Percentiles rank a stretch among this genome's conserved stretches.
Evolutionary conservation across 139 green algal species (phyloP).

Genomic region (Picochlorum sp.): DNA sequence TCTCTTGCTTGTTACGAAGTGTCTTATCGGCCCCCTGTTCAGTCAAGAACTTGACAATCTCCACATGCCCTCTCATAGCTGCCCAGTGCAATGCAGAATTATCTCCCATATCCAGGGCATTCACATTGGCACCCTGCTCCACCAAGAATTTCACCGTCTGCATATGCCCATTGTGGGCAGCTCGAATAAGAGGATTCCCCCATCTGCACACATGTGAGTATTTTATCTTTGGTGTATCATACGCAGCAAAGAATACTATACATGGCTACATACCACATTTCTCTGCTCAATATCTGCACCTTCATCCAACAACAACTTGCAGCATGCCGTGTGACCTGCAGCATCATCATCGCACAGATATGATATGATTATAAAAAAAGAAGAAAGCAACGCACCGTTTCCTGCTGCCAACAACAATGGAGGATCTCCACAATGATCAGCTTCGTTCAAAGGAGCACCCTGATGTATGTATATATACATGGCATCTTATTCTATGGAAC

Average conservation of each 20-base stretch:
- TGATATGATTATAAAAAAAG: no score
- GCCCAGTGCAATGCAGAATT: conserved; percentile 94
- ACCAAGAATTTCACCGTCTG: conserved; percentile 67
- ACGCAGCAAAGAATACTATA: no score
- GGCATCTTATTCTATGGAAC: no score
- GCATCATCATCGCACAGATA: background rate
- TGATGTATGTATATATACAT: conserved; percentile 13
- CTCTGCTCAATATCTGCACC: conserved; percentile 84
- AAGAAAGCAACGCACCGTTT: conserved; percentile 54
- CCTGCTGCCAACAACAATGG: conserved; percentile 81
- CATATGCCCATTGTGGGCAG: conserved; percentile 86
- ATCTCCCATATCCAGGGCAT: conserved; percentile 77
- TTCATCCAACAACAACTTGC: conserved; percentile 70
- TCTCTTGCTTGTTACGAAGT: conserved; percentile 66
- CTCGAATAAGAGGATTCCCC: conserved; percentile 76
- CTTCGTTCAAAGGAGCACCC: conserved; percentile 82
- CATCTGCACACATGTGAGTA: conserved; percentile 35
- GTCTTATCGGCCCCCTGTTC: conserved; percentile 44
- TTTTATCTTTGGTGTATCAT: no score
- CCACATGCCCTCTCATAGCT: conserved; percentile 88
- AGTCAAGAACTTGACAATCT: conserved; percentile 78
- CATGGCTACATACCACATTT: conserved; percentile 44
- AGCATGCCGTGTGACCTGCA: conserved; percentile 59
- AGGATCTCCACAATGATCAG: conserved; percentile 87
- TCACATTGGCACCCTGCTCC: conserved; percentile 57